Evolutionary conservation across 495 filamentous ascomycete species (phyloP).

Genomic region (Penicillium paradoxum): DNA sequence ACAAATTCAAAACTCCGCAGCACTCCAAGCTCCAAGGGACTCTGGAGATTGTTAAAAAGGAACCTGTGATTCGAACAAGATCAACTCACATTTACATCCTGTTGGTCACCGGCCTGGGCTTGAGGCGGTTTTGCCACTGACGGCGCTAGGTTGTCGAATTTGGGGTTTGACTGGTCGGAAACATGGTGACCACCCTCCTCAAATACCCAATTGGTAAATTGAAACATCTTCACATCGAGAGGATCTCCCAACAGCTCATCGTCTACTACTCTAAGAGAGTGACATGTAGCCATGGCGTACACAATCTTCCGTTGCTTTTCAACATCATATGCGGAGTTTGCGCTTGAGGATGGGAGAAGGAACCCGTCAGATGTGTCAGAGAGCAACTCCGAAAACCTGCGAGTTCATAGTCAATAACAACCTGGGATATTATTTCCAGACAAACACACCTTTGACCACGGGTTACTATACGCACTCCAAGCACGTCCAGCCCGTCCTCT

Average conservation of each 20-base stretch:
- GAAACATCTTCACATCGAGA: constrained; percentile 97
- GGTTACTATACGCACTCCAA: constrained; percentile 76
- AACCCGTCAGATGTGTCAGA: constrained; percentile 47
- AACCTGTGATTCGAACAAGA: neutral
- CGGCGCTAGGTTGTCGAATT: constrained; percentile 61
- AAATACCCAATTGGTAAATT: constrained; percentile 91
- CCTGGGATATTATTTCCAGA: neutral
- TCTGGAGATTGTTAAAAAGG: constrained; percentile 15
- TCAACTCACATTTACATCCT: constrained; percentile 27
- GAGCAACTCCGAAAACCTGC: constrained; percentile 58
- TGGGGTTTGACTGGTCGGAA: constrained; percentile 52
- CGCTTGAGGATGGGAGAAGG: constrained; percentile 42
- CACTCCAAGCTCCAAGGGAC: constrained; percentile 72
- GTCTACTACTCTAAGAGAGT: constrained; percentile 83
- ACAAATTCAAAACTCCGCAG: constrained; percentile 91
- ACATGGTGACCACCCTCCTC: constrained; percentile 65
- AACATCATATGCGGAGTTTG: constrained; percentile 52
- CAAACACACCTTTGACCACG: constrained; percentile 44
- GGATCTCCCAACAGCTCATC: constrained; percentile 89
- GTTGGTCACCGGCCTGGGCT: neutral
- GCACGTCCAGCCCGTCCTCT: constrained; percentile 93
- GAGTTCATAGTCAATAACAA: neutral
- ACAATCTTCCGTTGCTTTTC: constrained; percentile 65
- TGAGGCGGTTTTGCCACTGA: constrained; percentile 75
- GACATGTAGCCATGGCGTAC: constrained; percentile 96